These are phyloP conservation scores for Mycosphaerella sp. DNA, from an alignment of 2,329 filamentous ascomycete genomes.

Conservation along the genomic window DNA sequence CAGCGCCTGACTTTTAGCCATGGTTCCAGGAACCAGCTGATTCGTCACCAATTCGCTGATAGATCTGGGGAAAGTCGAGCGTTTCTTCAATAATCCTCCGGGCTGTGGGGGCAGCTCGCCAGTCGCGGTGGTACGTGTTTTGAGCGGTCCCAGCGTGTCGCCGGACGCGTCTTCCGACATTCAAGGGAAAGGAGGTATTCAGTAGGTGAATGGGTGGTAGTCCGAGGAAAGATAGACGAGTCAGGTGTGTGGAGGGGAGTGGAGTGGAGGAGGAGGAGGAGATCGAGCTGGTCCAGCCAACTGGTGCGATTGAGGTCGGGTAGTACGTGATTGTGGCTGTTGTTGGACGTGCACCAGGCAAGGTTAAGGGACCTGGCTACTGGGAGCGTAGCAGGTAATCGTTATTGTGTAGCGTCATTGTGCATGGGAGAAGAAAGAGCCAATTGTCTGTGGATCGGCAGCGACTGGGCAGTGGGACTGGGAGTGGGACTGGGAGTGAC, in stretches of 20 bases:
- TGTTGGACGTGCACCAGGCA: background rate
- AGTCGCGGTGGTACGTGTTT: background rate
- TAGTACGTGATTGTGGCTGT: conserved; percentile 1
- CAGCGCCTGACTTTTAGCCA: conserved; percentile 31
- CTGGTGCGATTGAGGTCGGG: too few relatives aligned
- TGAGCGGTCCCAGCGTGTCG: conserved; percentile 12
- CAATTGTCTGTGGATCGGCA: background rate
- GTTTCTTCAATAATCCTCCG: conserved; percentile 14
- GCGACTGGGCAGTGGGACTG: background rate
- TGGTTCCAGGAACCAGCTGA: conserved; percentile 29
- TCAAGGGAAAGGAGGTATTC: background rate
- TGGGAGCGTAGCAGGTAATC: conserved; percentile 5
- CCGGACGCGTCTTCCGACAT: conserved; percentile 17
- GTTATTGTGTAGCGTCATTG: conserved; percentile 5
- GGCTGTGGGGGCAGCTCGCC: too few relatives aligned
- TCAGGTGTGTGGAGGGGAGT: background rate
- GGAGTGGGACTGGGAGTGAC: conserved; percentile 1
- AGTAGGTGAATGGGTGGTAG: background rate
- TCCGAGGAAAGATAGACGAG: background rate
- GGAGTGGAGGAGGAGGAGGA: conserved; percentile 1
- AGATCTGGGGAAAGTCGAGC: conserved; percentile 21
- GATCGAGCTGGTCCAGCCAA: conserved; percentile 13
- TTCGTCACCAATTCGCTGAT: conserved; percentile 29
- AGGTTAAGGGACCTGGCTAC: too few relatives aligned
- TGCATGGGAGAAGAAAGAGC: conserved; percentile 1